Conservation (phyloP, 352 stramenopile genomes). For the Phytopythium sindhum region DNA sequence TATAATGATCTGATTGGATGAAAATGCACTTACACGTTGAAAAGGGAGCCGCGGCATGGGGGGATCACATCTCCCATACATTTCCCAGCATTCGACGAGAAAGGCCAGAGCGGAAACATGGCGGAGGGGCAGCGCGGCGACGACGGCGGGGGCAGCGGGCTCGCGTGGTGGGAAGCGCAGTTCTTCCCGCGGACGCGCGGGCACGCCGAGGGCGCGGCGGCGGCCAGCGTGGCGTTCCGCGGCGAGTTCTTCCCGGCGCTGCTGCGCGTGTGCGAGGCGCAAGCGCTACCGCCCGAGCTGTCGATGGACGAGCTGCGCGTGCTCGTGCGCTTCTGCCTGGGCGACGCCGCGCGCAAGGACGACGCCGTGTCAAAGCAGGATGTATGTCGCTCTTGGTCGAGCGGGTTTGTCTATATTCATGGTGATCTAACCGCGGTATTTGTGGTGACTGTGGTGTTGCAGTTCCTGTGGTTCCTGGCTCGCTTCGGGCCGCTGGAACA, state of each 20-base stretch:
- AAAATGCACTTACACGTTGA: neutral
- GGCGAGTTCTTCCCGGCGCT: constrained; percentile 51
- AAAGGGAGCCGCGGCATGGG: neutral
- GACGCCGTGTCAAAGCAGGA: constrained; percentile 44
- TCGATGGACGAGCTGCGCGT: constrained; percentile 60
- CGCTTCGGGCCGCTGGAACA: constrained; percentile 68
- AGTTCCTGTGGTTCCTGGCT: constrained; percentile 64
- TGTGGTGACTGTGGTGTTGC: constrained; percentile 1
- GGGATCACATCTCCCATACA: neutral
- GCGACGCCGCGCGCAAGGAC: constrained; percentile 31
- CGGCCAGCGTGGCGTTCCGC: constrained; percentile 30
- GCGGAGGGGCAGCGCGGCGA: neutral
- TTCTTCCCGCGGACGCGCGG: neutral
- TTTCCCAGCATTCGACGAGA: neutral
- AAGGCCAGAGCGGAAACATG: neutral
- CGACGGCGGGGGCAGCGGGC: constrained; percentile 8
- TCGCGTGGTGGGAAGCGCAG: constrained; percentile 33
- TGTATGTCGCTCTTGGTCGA: constrained; percentile 13
- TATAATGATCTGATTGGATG: neutral
- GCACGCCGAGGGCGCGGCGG: neutral
- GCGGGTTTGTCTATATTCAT: neutral
- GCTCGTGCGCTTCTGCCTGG: constrained; percentile 52
- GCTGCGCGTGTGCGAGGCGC: constrained; percentile 31
- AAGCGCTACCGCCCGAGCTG: constrained; percentile 28
- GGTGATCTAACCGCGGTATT: neutral